Base-by-base conservation (phyloP, 2,329 filamentous ascomycete genomes). In the Epicoccum nigrum region DNA sequence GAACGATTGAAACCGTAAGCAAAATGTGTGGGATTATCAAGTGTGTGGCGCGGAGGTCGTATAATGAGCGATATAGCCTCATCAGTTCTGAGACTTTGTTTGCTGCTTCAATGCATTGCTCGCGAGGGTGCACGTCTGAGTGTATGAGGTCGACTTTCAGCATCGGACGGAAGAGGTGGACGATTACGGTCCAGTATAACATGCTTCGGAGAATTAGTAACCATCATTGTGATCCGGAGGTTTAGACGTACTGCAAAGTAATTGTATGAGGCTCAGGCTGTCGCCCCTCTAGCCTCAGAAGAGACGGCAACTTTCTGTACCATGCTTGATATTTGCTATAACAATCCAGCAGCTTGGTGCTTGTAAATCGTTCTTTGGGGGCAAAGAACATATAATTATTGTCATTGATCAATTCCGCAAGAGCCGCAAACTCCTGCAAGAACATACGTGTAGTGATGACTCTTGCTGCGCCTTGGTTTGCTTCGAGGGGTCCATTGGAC, bases 331-430 rank as follows among this genome's bases (percentile, higher is more conserved):
- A 91, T 59, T 86, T 81, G 0, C 81, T 84, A 58, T 91, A 90
- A 20, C 84, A 83, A 39, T 77, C 79, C 7, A 89, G 75, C 2
- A 91, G 74, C 31, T 83, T 82, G 31, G 81, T 80, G 57, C 85
- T 85, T 0, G 84, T 88, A 35, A 90, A 77, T 4, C 83, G 83
- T 47, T 82, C 80, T 12, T 83, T 84, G 0, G 88, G 88, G 4
- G 87, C 86, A 65, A 90, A 88, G n/a, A 90, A 80, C 31, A 88
- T 81, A 64, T 87, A 87, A 16, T 89, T 77, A 23, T 86, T 87
- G 59, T 88, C 82, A 67, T 89, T 88, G 1, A 90, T 84, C 1
- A 91, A 81, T 71, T 90, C 87, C 55, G 86, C 89, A 42, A 92
- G 79, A 63, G 87, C 84, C 64, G 86, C 88, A 59, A 90, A 86